Percentiles rank a stretch among this genome's conserved stretches.
Conservation (phyloP, 192 early-diverging fungal species). For the Ramicandelaber brevisporus region DNA sequence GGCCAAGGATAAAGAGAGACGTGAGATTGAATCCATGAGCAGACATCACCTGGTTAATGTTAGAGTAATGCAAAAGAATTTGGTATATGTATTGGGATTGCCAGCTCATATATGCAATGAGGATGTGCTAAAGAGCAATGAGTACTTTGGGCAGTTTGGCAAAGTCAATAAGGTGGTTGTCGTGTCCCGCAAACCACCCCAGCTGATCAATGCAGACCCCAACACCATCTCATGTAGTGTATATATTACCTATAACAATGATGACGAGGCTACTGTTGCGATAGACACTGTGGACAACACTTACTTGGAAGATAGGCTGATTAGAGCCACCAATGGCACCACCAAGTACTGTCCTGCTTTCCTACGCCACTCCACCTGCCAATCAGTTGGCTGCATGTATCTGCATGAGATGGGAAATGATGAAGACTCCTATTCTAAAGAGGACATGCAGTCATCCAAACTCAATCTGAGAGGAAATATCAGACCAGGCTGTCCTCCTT, state of each 20-base stretch:
- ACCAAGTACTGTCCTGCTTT: slow-evolving; percentile 98
- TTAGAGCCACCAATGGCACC: slow-evolving; percentile 88
- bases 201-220: no score
- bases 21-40: slow-evolving; percentile 61
- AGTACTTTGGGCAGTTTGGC: slow-evolving; percentile 97
- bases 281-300: slow-evolving; percentile 92
- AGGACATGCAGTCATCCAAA: slow-evolving; percentile 27
- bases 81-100: slow-evolving; percentile 90
- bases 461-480: not conserved
- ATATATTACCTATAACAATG: slow-evolving; percentile 73
- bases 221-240: slow-evolving; percentile 24
- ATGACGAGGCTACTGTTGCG: slow-evolving; percentile 77
- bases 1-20: slow-evolving; percentile 74
- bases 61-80: slow-evolving; percentile 87
- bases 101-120: slow-evolving; percentile 67
- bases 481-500: not conserved
- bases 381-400: slow-evolving; percentile 86
- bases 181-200: slow-evolving; percentile 62
- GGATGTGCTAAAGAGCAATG: slow-evolving; percentile 61
- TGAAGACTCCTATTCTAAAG: slow-evolving; percentile 77
- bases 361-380: slow-evolving; percentile 69
- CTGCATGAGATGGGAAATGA: slow-evolving; percentile 84
- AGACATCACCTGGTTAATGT: slow-evolving; percentile 62
- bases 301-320: slow-evolving; percentile 52
- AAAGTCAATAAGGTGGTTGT: slow-evolving; percentile 86